Evolutionary conservation across 1,284 basidiomycete genomes (phyloP).

Genomic region (Leccinum griseonigrum): DNA sequence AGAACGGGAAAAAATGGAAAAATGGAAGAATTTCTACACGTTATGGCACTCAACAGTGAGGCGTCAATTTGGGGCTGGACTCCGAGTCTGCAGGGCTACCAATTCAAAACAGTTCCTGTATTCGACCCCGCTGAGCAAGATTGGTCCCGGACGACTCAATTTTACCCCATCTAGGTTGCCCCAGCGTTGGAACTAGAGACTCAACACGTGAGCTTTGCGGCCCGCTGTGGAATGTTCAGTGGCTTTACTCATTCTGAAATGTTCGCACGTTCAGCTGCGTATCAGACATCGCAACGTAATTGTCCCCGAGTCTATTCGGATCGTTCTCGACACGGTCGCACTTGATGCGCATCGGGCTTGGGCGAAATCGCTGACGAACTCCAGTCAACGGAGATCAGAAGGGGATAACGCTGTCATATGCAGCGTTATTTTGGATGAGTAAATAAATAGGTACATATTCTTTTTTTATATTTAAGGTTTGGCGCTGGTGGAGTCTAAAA

Average conservation of each 20-base stretch:
- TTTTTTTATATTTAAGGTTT: constrained; percentile 1
- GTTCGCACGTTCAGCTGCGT: constrained; percentile 14
- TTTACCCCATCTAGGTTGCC: constrained; percentile 11
- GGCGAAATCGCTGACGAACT: constrained; percentile 12
- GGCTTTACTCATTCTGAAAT: neutral
- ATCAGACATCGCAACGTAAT: constrained; percentile 8
- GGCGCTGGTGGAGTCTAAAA: constrained; percentile 17
- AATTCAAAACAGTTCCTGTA: constrained; percentile 1
- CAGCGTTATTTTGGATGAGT: constrained; percentile 9
- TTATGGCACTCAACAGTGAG: constrained; percentile 3
- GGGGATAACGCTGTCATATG: constrained; percentile 24
- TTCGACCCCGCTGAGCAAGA: neutral
- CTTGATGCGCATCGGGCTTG: constrained; percentile 5
- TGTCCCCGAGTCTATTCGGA: constrained; percentile 7
- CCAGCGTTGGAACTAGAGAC: constrained; percentile 10
- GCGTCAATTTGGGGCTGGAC: neutral
- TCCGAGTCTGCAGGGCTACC: constrained; percentile 1
- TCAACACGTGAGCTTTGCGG: constrained; percentile 13
- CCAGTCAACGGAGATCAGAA: constrained; percentile 15
- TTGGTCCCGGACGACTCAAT: neutral
- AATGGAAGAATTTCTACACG: neutral
- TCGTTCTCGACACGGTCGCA: constrained; percentile 12
- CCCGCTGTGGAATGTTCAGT: constrained; percentile 3
- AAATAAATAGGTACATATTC: neutral
- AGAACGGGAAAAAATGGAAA: neutral